Base-by-base conservation (phyloP, 495 filamentous ascomycete genomes). In the Sphaerosporella brunnea region DNA sequence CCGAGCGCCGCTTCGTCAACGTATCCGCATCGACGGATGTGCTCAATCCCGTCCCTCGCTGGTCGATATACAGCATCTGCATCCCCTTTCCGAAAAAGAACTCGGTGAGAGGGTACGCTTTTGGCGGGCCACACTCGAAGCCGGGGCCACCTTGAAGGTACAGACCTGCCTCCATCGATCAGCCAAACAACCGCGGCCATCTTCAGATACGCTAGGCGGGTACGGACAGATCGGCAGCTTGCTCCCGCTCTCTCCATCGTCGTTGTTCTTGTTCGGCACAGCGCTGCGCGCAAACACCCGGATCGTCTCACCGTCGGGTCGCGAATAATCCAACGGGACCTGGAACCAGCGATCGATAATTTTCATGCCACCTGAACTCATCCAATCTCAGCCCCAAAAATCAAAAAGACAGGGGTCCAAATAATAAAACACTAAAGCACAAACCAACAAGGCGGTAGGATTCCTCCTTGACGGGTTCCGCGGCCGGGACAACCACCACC, bases 41-140 rank as follows among this genome's bases (percentile, higher is more conserved):
- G 62, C 82, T 88, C 30, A 93, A 64, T 2, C 88, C 88, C 19
- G 84, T 93, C 9, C 88, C 88, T 13, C 88, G 74, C 54, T 92
- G 84, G 61, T 96, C 88, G 2, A 96, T 68, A 47, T 78, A 80
- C 8, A 96, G 70, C 21, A 94, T 63, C 66, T 90, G 69, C 56
- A 92, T 94, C 19, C 88, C 88, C 48, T 79, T 79, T 48, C 76
- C 78, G 4, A 94, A 73, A 16, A 83, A 69, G n/a, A 66, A 62
- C 13, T 73, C 68, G 9, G 82, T 77, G 55, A 82, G 73, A 18
- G 73, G 64, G 54, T 72, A 72, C 44, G 77, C 70, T 60, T 92
- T 82, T 4, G 87, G 87, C 34, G 78, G 63, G 11, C 69, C 64
- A 53, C 79, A 85, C 48, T 75, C 79, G 55, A 79, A 74, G 0